Evolutionary conservation across 768 basidiomycete genomes (phyloP), one percentile per base, ranked within the genome.

Genomic region (Pluteus cervinus): DNA sequence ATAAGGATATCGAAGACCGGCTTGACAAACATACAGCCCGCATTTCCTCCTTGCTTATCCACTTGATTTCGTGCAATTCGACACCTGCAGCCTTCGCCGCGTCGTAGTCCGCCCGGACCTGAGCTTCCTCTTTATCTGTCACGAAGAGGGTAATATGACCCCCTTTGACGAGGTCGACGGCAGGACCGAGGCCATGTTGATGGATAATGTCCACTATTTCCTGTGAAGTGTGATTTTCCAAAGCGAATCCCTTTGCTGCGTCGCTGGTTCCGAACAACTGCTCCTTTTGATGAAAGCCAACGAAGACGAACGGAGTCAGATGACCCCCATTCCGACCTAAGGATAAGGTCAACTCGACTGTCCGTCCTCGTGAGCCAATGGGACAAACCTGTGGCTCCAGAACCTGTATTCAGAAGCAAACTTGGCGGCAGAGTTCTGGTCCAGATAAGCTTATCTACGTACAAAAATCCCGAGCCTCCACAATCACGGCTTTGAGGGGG

Each of bases 391-490:
- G 87, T 91, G 23, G 86, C 82, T 24, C 86, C 84, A 39, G 81
- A 76, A 56, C 82, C 82, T 81, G 54, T 11, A 40, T 32, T 39
- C 11, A 35, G 7, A 11, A 46, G 22, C 30, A 17, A 15, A n/a
- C 23, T 15, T n/a, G n/a, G 31, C 22, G 16, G 23, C 24, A 26
- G 30, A 14, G 20, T n/a, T 12, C 29, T 5, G 39, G 32, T 7
- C 14, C 34, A 29, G 33, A 33, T 16, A 29, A 29, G 11, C 24
- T 15, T n/a, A 24, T 30, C 7, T 8, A 66, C 86, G 61, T 16
- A 89, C 90, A 86, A 56, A 92, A 83, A 51, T 88, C 82, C 48
- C 92, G 65, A 4, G 89, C 92, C 52, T 94, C 91, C 7, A 96
- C 56, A 9, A 93, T 63, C 12, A 80, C 76, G 1, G 81, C 66